Percentiles rank a stretch among this genome's conserved stretches.
Conservation (phyloP, 768 basidiomycete genomes). For the Clathrus columnatus region DNA sequence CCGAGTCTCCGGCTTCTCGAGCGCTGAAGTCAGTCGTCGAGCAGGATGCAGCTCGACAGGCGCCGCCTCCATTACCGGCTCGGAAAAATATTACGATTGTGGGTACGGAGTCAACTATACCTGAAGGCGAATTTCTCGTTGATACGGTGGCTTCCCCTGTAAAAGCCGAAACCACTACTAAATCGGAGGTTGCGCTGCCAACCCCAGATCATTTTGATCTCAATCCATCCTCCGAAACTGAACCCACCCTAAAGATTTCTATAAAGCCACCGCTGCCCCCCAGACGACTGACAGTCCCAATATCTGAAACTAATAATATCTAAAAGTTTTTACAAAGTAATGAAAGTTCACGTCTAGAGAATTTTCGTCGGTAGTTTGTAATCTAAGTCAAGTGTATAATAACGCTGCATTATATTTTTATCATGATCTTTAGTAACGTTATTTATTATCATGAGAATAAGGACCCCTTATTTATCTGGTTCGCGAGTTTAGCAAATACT, state of each 20-base stretch:
- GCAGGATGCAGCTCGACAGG: slow-evolving; percentile 18
- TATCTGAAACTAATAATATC: not conserved
- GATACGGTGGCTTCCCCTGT: not conserved
- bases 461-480: no score
- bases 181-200: not conserved
- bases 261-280: not conserved
- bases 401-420: no score
- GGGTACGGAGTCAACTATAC: not conserved
- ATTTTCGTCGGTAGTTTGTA: not conserved
- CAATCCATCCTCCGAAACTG: not conserved
- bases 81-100: not conserved
- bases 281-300: not conserved
- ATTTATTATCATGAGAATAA: no score
- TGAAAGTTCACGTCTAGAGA: no score
- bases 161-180: not conserved
- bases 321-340: not conserved
- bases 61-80: not conserved
- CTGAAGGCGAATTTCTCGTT: not conserved
- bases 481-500: no score
- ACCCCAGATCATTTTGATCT: not conserved
- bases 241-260: not conserved
- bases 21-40: slow-evolving; percentile 48
- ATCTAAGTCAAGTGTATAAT: no score
- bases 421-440: no score
- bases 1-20: slow-evolving; percentile 38